Percentiles rank a stretch among this genome's conserved stretches.
phyloP scores from a whole-genome alignment of 352 stramenopile species.

The Globisporangium cystogenes region DNA sequence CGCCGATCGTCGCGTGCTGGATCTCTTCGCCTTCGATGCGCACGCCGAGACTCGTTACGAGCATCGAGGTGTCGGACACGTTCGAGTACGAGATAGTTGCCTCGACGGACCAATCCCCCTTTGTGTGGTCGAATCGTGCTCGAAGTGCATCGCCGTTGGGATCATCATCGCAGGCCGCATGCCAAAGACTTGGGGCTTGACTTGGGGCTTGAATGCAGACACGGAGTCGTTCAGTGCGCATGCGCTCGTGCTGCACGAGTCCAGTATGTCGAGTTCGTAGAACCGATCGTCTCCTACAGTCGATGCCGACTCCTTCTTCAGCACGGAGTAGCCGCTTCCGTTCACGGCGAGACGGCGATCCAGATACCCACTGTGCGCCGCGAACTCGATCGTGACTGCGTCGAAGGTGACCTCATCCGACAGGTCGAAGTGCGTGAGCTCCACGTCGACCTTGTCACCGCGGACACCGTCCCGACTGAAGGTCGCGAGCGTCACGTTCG shows the following conservation, averaged over 20 bases:
- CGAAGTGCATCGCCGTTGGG: too few relatives aligned
- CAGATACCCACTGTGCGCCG: slow-evolving; percentile 1
- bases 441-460: not conserved
- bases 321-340: too few relatives aligned
- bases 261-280: slow-evolving; percentile 3
- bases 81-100: too few relatives aligned
- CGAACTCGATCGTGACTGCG: slow-evolving; percentile 4
- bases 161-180: too few relatives aligned
- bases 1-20: not conserved
- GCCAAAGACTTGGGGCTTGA: too few relatives aligned
- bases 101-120: too few relatives aligned
- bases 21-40: slow-evolving; percentile 9
- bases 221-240: too few relatives aligned
- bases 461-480: too few relatives aligned
- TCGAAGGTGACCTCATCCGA: slow-evolving; percentile 1
- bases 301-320: too few relatives aligned
- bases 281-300: slow-evolving; percentile 1
- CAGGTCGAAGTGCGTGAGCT: slow-evolving; percentile 4
- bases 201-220: too few relatives aligned
- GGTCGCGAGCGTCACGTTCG: not conserved
- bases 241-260: too few relatives aligned
- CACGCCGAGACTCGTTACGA: not conserved
- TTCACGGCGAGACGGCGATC: not conserved
- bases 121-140: too few relatives aligned
- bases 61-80: not conserved